These are phyloP conservation scores for Leccinum uliginosum DNA, from an alignment of 768 basidiomycete species.

Conservation along the genomic window DNA sequence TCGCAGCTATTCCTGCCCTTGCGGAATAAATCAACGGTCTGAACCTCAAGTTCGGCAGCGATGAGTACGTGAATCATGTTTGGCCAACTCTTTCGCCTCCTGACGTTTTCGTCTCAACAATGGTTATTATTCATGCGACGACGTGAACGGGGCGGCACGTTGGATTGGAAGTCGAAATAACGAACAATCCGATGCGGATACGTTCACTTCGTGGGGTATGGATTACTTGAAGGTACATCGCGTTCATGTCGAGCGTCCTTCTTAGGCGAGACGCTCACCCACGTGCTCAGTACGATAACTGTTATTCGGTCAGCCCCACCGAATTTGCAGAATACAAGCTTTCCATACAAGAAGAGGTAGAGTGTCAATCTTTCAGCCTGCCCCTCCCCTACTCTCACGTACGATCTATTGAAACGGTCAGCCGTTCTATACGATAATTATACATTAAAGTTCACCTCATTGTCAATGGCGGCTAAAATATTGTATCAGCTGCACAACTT, in stretches of 20 bases:
- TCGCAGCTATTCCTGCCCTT: constrained; percentile 7
- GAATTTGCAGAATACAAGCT: constrained; percentile 3
- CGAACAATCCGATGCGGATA: constrained; percentile 5
- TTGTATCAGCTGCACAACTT: neutral
- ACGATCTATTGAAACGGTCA: neutral
- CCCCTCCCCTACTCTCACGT: neutral
- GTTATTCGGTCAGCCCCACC: constrained; percentile 1
- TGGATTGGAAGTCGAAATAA: constrained; percentile 9
- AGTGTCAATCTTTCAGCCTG: neutral
- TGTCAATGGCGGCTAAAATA: neutral
- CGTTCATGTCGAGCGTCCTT: no score
- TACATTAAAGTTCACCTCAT: no score
- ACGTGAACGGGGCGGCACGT: neutral
- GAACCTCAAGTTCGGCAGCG: constrained; percentile 9
- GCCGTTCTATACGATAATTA: neutral
- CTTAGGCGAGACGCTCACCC: neutral
- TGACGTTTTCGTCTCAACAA: neutral
- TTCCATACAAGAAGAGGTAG: constrained; percentile 4
- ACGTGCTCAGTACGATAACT: constrained; percentile 9
- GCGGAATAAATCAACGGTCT: constrained; percentile 4
- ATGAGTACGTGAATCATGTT: constrained; percentile 6
- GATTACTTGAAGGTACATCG: constrained; percentile 12
- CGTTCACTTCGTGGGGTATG: constrained; percentile 4
- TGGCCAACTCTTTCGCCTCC: no score
- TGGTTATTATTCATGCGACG: constrained; percentile 9